These are phyloP conservation scores for Collariella sp. DNA, from an alignment of 495 filamentous ascomycete genomes.

Conservation along the genomic window DNA sequence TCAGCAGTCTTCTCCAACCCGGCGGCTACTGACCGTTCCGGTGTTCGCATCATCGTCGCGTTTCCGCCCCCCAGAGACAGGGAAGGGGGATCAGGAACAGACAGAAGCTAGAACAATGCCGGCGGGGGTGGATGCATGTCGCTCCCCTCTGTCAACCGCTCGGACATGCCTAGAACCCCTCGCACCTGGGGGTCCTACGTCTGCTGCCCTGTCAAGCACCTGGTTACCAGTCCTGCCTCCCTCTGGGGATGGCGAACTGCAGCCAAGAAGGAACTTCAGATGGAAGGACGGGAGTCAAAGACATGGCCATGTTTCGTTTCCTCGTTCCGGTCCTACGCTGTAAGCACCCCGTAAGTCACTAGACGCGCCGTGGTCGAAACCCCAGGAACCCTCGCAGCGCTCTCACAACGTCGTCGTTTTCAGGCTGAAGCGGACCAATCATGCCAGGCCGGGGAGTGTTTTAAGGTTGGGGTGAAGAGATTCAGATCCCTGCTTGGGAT, in stretches of 20 bases:
- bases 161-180: constrained; percentile 6
- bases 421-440: constrained; percentile 26
- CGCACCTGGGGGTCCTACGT: background rate
- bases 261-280: constrained; percentile 13
- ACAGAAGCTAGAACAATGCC: constrained; percentile 7
- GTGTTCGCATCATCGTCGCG: constrained; percentile 19
- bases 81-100: background rate
- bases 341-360: constrained; percentile 4
- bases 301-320: constrained; percentile 21
- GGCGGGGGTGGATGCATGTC: background rate
- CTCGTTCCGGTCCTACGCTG: background rate
- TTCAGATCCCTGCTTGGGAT: constrained; percentile 21
- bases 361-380: background rate
- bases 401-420: constrained; percentile 3
- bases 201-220: constrained; percentile 3
- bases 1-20: background rate
- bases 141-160: background rate
- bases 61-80: background rate
- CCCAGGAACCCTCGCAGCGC: background rate
- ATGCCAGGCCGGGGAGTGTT: constrained; percentile 5
- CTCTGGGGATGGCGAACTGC: background rate
- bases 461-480: constrained; percentile 34
- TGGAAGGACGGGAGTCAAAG: constrained; percentile 12
- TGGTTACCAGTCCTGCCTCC: background rate
- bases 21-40: constrained; percentile 30